Base-by-base conservation (phyloP, 495 filamentous ascomycete genomes). In the Pyronema domesticum region DNA sequence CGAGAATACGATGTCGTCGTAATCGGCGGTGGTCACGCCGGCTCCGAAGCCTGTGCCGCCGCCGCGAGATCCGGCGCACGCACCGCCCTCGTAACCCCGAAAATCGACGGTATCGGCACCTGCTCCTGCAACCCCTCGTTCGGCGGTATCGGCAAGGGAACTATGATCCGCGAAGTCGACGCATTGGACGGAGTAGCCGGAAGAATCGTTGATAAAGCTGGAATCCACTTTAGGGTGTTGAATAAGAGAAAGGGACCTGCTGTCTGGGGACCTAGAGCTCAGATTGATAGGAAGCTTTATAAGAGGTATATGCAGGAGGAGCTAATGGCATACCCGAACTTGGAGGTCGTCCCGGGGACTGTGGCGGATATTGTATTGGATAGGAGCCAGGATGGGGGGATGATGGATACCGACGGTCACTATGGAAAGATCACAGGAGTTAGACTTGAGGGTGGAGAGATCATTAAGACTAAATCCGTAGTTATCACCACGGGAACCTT, bases 121-220 rank as follows among this genome's bases (percentile, higher is more conserved):
- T 96, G 93, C 70, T 95, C 89, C 50, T 98, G 91, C 72, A 98
- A 98, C 68, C 91, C 91, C 30, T 91, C 84, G 55, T 94, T 98
- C 66, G 91, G 91, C 46, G 91, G 91, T 35, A 98, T 98, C 60
- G 91, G 91, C n/a, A 98, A 98, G 68, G 91, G 91, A 8, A 95
- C 84, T 13, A 96, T 98, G 75, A 72, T 98, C 36, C 81, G 89
- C 2, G 91, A 98, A 67, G 80, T 98, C 33, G 91, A 98, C 70
- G 93, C 91, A 0, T 76, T 98, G 60, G 91, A 98, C 66, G 91
- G 91, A 1, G 75, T 98, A 8, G 82, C 83, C 0, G 89, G 87
- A 1, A 76, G 86, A 8, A 85, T 95, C 30, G 83, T 94, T 40
- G 91, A 98, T 67, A 94, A 89, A 68, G 85, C 91, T 18, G 91